Conservation (phyloP, 2,329 filamentous ascomycete species). For the Biscogniauxia marginata region DNA sequence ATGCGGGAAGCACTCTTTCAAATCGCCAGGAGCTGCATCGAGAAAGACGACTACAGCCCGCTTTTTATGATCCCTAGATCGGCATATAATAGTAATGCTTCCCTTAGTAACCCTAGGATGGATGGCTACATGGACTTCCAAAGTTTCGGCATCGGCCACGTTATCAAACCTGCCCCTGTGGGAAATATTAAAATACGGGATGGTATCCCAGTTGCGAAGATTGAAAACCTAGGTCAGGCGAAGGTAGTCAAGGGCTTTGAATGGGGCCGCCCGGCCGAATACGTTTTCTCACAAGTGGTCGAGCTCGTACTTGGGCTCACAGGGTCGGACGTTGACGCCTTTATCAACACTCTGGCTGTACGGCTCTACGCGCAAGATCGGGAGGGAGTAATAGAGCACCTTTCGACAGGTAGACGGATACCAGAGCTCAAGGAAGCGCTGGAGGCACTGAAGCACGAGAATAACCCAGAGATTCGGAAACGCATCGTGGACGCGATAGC, state of each 20-base stretch:
- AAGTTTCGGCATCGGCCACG: not conserved
- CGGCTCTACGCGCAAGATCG: conserved; percentile 1
- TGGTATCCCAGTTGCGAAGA: not conserved
- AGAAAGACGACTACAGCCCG: conserved; percentile 16
- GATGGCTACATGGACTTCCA: not conserved
- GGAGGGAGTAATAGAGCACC: not conserved
- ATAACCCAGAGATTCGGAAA: not conserved
- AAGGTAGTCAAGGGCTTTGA: not conserved
- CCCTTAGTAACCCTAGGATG: not conserved
- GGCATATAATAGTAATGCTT: not conserved
- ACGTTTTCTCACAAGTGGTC: not conserved
- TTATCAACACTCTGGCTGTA: conserved; percentile 1
- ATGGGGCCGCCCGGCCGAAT: not conserved
- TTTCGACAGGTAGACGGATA: not conserved
- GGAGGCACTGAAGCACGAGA: not conserved
- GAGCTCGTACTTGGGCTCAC: not conserved
- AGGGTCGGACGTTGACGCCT: not conserved
- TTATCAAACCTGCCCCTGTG: not conserved
- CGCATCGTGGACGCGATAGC: not conserved
- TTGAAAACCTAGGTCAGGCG: not conserved
- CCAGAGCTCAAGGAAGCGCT: not conserved
- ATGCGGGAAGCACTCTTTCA: conserved; percentile 5
- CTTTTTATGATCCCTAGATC: conserved; percentile 11
- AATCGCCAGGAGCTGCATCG: conserved; percentile 11
- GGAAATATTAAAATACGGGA: not conserved